phyloP scores from a whole-genome alignment of 805 yeast genomes.

The Wickerhamiella vanderwaltii region DNA sequence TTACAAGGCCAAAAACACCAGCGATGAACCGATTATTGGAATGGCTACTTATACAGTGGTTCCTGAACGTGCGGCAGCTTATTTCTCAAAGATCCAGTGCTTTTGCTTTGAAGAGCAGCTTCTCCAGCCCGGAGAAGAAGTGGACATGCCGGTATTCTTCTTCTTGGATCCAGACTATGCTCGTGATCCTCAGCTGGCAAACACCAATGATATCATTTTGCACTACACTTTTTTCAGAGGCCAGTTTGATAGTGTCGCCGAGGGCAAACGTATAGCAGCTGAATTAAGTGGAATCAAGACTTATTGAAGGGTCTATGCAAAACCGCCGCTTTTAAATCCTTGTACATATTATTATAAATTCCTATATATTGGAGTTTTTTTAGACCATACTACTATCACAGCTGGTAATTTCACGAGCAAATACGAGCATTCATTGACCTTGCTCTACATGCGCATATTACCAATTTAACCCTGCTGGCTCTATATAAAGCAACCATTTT shows the following conservation, averaged over 20 bases:
- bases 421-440: too few relatives aligned
- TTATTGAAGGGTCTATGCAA: background rate
- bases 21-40: conserved; percentile 86
- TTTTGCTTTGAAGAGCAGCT: conserved; percentile 97
- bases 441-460: too few relatives aligned
- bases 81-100: conserved; percentile 94
- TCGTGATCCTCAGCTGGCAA: conserved; percentile 82
- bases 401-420: too few relatives aligned
- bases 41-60: conserved; percentile 97
- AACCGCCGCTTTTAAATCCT: too few relatives aligned
- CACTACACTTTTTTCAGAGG: conserved; percentile 79
- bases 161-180: conserved; percentile 94
- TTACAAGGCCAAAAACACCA: conserved; percentile 76
- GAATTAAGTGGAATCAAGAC: conserved; percentile 12
- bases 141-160: conserved; percentile 97
- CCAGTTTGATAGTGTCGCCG: conserved; percentile 18
- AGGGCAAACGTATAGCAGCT: conserved; percentile 15
- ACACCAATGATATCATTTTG: conserved; percentile 76
- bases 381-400: too few relatives aligned
- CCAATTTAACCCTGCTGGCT: too few relatives aligned
- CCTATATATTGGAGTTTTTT: too few relatives aligned
- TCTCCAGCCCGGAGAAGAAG: conserved; percentile 89
- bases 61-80: conserved; percentile 93
- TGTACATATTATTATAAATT: background rate
- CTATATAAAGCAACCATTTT: too few relatives aligned